Conservation (phyloP, 164 flowering plant species). For the Stephania cephalantha region DNA sequence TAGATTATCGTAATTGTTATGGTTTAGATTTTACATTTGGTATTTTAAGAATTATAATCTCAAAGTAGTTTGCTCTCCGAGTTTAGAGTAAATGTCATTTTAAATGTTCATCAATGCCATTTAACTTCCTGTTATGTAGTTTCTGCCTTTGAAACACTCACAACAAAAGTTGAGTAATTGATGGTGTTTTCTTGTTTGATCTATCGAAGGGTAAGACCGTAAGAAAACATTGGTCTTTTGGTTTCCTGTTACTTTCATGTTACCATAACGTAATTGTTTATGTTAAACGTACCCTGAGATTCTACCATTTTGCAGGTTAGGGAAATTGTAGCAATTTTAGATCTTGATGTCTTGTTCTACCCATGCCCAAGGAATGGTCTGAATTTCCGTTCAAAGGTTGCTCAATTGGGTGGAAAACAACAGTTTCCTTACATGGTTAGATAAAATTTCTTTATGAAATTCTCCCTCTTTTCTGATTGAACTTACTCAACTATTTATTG, state of each 20-base stretch:
- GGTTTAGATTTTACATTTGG: no score
- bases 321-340: constrained; percentile 84
- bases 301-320: constrained; percentile 53
- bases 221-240: not conserved
- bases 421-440: constrained; percentile 96
- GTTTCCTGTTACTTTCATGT: not conserved
- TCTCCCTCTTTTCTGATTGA: no score
- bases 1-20: no score
- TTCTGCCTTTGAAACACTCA: no score
- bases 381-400: constrained; percentile 83
- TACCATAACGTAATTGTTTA: not conserved
- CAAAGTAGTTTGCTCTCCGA: no score
- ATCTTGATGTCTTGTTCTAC: constrained; percentile 86
- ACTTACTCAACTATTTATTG: not conserved
- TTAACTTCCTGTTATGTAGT: no score
- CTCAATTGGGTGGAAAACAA: constrained; percentile 87
- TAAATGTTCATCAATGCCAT: no score
- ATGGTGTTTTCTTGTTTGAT: no score
- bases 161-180: no score
- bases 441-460: not conserved
- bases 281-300: constrained; percentile 6
- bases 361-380: constrained; percentile 97
- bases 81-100: no score
- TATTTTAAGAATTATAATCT: no score
- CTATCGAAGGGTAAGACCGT: no score